A percentile compares a stretch with the other conserved stretches of the same genome.
Evolutionary conservation across 2,329 filamentous ascomycete genomes (phyloP).

Genomic region (Teratosphaeria destructans): DNA sequence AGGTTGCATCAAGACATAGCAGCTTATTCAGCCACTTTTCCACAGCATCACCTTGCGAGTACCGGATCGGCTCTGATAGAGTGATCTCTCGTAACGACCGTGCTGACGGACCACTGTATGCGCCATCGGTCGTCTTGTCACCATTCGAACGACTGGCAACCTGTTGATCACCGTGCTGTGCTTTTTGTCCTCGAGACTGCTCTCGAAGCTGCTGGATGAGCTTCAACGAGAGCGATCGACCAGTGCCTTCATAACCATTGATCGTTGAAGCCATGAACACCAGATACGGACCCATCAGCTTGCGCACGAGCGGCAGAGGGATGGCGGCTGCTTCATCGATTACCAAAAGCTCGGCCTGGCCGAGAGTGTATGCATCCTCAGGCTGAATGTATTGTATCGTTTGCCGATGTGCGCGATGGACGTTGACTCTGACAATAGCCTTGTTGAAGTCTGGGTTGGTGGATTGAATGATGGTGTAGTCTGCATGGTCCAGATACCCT

Average conservation of each 20-base stretch:
- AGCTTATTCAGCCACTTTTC: slow-evolving; percentile 95
- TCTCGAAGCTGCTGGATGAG: slow-evolving; percentile 94
- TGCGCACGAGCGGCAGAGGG: slow-evolving; percentile 79
- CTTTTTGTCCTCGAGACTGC: slow-evolving; percentile 62
- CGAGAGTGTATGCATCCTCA: slow-evolving; percentile 87
- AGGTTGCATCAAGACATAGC: slow-evolving; percentile 83
- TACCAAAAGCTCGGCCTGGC: slow-evolving; percentile 87
- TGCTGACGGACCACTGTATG: slow-evolving; percentile 50
- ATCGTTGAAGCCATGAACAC: slow-evolving; percentile 99
- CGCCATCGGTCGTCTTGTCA: slow-evolving; percentile 54
- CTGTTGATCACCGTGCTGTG: slow-evolving; percentile 48
- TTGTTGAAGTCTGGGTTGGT: slow-evolving; percentile 99
- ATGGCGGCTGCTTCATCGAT: slow-evolving; percentile 98
- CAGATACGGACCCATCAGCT: slow-evolving; percentile 91
- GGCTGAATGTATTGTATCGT: slow-evolving; percentile 98
- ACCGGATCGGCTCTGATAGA: slow-evolving; percentile 86
- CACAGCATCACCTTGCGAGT: slow-evolving; percentile 78
- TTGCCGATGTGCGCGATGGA: slow-evolving; percentile 88
- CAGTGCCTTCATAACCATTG: slow-evolving; percentile 96
- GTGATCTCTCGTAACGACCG: slow-evolving; percentile 86
- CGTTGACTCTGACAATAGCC: slow-evolving; percentile 91
- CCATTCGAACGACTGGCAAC: slow-evolving; percentile 72
- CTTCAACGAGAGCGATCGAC: slow-evolving; percentile 87
- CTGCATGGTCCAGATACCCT: slow-evolving; percentile 85
- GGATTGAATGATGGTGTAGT: slow-evolving; percentile 96